Evolutionary conservation across 768 basidiomycete genomes (phyloP), one percentile per base, ranked within the genome.

Genomic region (Boletus insuetus): DNA sequence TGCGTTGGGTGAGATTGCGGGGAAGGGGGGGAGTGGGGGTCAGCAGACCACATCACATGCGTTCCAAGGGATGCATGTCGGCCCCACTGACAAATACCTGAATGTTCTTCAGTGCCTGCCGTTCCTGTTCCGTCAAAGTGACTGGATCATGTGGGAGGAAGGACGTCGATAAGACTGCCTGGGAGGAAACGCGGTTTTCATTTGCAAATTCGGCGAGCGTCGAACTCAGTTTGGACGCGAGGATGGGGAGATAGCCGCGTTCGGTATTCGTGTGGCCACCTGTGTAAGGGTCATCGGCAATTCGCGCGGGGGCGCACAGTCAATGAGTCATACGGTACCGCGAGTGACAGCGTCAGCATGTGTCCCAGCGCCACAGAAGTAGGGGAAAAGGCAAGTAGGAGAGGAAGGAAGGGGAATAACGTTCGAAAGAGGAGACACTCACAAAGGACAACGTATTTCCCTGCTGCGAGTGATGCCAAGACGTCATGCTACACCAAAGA

Each of bases 221-320:
- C 89, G 74, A 68, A 86, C 82, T 46, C 66, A 98, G 76, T 71
- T 83, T 86, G 13, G 75, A 71, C 38, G 86, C 85, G 32, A 98
- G 81, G 22, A 83, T 75, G 17, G 86, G 82, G 51, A 98, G 86
- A 73, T 92, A 98, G 0, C 93, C 93, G 32, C 95, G 89, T 74
- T 98, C 96, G 42, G 95, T 95, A 73, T 94, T 94, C 16, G 92
- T 89, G 73, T 98, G 96, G 17, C 91, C 91, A 68, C 89, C 90
- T 91, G n/a, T n/a, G n/a, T n/a, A 60, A 38, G 26, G 54, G 58
- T 53, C 55, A 31, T 60, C 66, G 59, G 62, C 59, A 54, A 66
- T 57, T 57, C 20, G 51, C 53, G 49, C 61, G 38, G n/a, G 38
- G n/a, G 38, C 7, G 53, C 17, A 49, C 1, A 12, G 35, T 19